Evolutionary conservation across 2,329 filamentous ascomycete genomes (phyloP), one percentile per base, ranked within the genome.

Genomic region (Trichoderma simmonsii): DNA sequence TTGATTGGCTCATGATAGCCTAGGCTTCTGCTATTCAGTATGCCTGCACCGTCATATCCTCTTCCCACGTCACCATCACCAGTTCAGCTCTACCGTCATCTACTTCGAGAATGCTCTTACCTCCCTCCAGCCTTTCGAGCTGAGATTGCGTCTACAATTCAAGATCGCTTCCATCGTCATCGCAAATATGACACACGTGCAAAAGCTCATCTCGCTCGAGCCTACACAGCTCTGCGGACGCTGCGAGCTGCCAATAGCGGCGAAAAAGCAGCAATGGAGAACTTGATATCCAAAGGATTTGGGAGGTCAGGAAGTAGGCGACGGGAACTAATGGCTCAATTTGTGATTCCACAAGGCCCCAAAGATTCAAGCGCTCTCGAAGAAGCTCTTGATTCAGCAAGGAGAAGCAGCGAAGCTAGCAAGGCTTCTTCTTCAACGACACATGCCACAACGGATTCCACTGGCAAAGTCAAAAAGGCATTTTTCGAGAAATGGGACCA

Each of bases 51-150:
- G 9, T 69, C 76, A 30, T 72, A 75, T 32, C 71, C 74, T 6
- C 73, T 80, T 3, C 77, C 79, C 39, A 15, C 69, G 7, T 73
- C 72, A 48, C 77, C 80, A 18, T 71, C 76, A 11, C 75, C 78
- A 43, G 72, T 78, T n/a, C 77, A 80, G 75, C 79, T 89, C 61
- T 91, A 89, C 78, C 85, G 89, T 71, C 84, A 88, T 72, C 81
- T 91, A 26, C 86, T 91, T 43, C 88, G 89, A 72, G 88, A 90
- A 81, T 82, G 84, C 51, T 85, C 86, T 32, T 91, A 91, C 77
- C 85, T 91, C 3, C 88, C 88, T 1, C 82, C 83, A 3, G 79
- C 85, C 51, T 86, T 86, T 72, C 85, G 84, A 51, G 78, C 80
- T 3, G 84, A 82, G 69, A 80, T 87, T 68, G 77, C 81, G 60